phyloP scores from a whole-genome alignment of 78 protist genomes.

The Diacronema lutheri region DNA sequence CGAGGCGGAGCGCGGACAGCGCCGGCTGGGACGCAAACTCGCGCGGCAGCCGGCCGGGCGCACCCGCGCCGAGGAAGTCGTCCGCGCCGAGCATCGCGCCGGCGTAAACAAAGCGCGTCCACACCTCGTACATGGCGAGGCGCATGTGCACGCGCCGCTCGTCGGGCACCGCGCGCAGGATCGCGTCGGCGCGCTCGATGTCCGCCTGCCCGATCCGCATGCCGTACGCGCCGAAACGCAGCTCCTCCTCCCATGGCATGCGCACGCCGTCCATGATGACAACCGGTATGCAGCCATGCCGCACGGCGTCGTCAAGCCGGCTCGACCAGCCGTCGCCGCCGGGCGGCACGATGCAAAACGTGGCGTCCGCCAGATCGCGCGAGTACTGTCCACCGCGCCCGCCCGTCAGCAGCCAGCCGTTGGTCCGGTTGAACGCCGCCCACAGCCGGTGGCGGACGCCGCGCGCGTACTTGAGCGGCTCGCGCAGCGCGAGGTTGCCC shows the following conservation, averaged over 20 bases:
- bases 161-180: neutral
- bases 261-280: constrained; percentile 5
- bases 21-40: no score
- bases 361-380: neutral
- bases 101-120: neutral
- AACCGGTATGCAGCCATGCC: constrained; percentile 29
- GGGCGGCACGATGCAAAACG: constrained; percentile 22
- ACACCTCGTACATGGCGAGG: neutral
- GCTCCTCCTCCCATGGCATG: neutral
- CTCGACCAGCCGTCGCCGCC: constrained; percentile 30
- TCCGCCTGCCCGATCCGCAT: neutral
- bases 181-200: neutral
- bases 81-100: neutral
- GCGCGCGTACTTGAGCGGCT: neutral
- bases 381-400: neutral
- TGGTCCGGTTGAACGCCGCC: neutral
- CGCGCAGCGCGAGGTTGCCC: neutral
- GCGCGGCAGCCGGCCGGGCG: no score
- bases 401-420: neutral
- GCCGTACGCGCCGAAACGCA: neutral
- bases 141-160: neutral
- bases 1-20: no score
- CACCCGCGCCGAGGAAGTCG: neutral
- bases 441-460: neutral
- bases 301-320: constrained; percentile 13